Percentiles rank a stretch among this genome's conserved stretches.
These are phyloP conservation scores for Aspergillus incahuasiensis DNA, from an alignment of 495 filamentous ascomycete genomes.

Conservation along the genomic window DNA sequence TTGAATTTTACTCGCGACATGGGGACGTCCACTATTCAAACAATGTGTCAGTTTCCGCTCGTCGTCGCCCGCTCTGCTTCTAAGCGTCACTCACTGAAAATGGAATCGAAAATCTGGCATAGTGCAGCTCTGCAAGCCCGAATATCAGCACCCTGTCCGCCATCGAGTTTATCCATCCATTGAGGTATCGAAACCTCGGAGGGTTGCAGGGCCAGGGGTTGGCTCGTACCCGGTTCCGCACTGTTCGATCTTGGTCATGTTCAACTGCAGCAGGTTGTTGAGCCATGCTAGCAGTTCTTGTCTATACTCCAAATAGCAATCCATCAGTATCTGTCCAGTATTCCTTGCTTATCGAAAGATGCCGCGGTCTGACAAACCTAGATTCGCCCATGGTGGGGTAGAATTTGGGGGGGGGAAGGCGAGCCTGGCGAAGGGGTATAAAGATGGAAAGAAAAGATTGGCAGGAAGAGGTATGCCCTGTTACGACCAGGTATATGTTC, in stretches of 20 bases:
- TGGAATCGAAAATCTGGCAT: constrained; percentile 95
- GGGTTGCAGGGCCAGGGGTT: constrained; percentile 14
- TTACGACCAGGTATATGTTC: background rate
- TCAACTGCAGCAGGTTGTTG: constrained; percentile 94
- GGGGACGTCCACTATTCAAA: constrained; percentile 70
- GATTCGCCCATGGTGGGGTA: constrained; percentile 55
- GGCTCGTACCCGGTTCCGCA: constrained; percentile 90
- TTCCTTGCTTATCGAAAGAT: background rate
- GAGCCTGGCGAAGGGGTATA: background rate
- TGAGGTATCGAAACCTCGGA: background rate
- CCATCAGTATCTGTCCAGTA: background rate
- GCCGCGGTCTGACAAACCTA: constrained; percentile 33
- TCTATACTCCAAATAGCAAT: constrained; percentile 42
- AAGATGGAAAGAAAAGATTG: constrained; percentile 2
- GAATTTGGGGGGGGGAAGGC: constrained; percentile 2
- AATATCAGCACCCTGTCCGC: constrained; percentile 17
- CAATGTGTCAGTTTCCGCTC: constrained; percentile 15
- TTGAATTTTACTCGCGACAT: constrained; percentile 98
- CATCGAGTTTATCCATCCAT: background rate
- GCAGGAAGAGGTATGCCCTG: background rate
- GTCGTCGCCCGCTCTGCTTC: background rate
- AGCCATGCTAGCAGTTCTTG: constrained; percentile 96
- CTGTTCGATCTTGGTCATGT: constrained; percentile 97
- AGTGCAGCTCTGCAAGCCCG: constrained; percentile 70
- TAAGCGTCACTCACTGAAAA: constrained; percentile 62